Conservation (phyloP, 1,284 basidiomycete genomes). For the Pseudozyma pruni region DNA sequence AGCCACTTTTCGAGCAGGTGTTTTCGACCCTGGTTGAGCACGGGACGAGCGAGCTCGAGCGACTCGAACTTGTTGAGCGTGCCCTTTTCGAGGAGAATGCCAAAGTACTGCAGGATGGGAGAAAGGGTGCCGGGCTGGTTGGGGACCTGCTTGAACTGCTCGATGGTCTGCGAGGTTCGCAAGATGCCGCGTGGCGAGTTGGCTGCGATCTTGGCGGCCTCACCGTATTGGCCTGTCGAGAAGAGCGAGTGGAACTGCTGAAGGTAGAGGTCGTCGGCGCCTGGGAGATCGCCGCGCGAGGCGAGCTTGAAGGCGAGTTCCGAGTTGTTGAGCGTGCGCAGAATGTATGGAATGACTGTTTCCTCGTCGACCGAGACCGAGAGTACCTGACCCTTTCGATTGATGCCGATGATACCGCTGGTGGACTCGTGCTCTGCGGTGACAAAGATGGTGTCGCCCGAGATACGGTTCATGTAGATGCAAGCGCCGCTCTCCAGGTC, state of each 20-base stretch:
- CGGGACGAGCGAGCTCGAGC: conserved; percentile 93
- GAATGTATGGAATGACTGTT: conserved; percentile 93
- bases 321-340: conserved; percentile 93
- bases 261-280: conserved; percentile 96
- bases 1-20: conserved; percentile 99
- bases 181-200: conserved; percentile 97
- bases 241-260: conserved; percentile 96
- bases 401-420: conserved; percentile 97
- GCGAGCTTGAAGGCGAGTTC: conserved; percentile 98
- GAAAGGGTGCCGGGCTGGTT: conserved; percentile 89
- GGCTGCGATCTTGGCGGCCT: conserved; percentile 98
- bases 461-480: conserved; percentile 99
- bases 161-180: conserved; percentile 93
- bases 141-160: conserved; percentile 96
- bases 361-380: conserved; percentile 97
- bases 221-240: conserved; percentile 86
- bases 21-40: conserved; percentile 95
- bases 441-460: conserved; percentile 98
- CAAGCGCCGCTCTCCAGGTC: conserved; percentile 98
- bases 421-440: conserved; percentile 94
- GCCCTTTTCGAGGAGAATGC: conserved; percentile 95
- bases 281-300: conserved; percentile 94
- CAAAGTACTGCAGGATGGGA: conserved; percentile 98
- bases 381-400: conserved; percentile 98
- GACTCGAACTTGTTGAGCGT: conserved; percentile 97